Evolutionary conservation across 768 basidiomycete species (phyloP).

Genomic region (Tubosaeta brunneosetosa): DNA sequence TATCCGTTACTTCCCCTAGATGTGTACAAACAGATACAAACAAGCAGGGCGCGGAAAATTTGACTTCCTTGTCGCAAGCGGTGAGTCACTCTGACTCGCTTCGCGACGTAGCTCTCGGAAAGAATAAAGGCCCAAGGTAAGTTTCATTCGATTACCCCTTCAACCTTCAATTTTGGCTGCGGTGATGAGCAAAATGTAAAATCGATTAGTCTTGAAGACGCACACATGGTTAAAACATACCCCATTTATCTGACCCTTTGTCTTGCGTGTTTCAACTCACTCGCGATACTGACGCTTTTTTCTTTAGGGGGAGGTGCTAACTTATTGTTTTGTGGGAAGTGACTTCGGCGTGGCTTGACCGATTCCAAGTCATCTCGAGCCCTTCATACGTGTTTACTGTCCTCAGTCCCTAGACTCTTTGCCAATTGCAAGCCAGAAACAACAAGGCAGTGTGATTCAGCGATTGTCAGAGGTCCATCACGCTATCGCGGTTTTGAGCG

Average conservation of each 20-base stretch:
- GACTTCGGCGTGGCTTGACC: not conserved
- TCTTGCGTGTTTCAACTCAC: not conserved
- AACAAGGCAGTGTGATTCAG: too few relatives aligned
- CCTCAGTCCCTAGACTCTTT: too few relatives aligned
- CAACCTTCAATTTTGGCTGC: not conserved
- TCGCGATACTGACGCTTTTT: constrained; percentile 7
- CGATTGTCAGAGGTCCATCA: not conserved
- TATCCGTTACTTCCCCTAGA: not conserved
- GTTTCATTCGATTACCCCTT: not conserved
- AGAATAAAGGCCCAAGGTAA: constrained; percentile 3
- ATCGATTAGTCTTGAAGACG: constrained; percentile 97
- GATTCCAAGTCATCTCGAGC: not conserved
- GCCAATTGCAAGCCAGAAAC: too few relatives aligned
- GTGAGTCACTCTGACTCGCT: not conserved
- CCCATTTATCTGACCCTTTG: constrained; percentile 18
- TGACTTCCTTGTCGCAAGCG: not conserved
- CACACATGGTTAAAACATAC: constrained; percentile 58
- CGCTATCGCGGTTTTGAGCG: not conserved
- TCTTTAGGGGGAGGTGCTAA: constrained; percentile 1
- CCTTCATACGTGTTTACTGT: not conserved
- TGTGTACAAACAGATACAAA: not conserved
- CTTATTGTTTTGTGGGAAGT: not conserved
- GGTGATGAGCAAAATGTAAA: constrained; percentile 54
- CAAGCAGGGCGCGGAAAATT: not conserved
- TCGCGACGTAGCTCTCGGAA: not conserved